Evolutionary conservation across 73 alveolate genomes (phyloP).

Genomic region (Durusdinium trenchii): DNA sequence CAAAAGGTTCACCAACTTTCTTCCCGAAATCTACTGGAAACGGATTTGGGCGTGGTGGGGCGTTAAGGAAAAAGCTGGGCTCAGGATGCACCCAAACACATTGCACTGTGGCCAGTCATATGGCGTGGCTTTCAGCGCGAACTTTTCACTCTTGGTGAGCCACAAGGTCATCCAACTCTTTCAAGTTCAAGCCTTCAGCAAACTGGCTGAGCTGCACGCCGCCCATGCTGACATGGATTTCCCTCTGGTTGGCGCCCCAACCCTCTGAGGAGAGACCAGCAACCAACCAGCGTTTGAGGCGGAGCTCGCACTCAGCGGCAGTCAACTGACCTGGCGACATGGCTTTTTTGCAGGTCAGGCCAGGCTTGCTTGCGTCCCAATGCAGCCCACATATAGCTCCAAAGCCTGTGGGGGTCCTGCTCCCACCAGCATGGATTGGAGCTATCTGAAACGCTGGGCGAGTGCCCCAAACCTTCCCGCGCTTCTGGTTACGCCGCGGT

Average conservation of each 20-base stretch:
- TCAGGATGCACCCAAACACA: no score
- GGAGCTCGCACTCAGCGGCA: neutral
- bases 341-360: conserved; percentile 1
- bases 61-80: no score
- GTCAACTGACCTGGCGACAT: neutral
- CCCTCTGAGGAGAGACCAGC: neutral
- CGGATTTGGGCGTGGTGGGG: no score
- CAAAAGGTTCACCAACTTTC: neutral
- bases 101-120: no score
- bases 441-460: conserved; percentile 24
- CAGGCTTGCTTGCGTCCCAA: neutral
- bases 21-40: no score
- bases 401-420: neutral
- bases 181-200: neutral
- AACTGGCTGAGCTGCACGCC: neutral
- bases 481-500: neutral
- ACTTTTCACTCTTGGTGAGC: neutral
- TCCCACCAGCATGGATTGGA: conserved; percentile 32
- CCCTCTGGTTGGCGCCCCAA: neutral
- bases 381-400: conserved; percentile 50
- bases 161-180: neutral
- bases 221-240: neutral
- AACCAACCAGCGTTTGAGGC: neutral
- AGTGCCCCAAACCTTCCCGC: conserved; percentile 32
- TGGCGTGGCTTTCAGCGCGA: no score